A percentile compares a stretch with the other conserved stretches of the same genome.
phyloP scores from a whole-genome alignment of 2,329 filamentous ascomycete species.

The Alternaria gaisen region DNA sequence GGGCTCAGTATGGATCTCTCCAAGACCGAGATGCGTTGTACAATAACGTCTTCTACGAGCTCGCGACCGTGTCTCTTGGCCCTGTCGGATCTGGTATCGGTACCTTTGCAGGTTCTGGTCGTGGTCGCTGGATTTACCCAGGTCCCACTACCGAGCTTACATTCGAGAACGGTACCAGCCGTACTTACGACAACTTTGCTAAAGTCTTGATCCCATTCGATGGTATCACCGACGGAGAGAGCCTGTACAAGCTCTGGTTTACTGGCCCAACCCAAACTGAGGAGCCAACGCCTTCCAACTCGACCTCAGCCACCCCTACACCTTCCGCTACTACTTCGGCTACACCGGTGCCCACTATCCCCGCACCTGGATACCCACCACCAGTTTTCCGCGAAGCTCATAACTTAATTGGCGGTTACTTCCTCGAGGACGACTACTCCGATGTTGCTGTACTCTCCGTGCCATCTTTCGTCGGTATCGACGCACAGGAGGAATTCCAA shows the following conservation, averaged over 20 bases:
- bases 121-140: constrained; percentile 55
- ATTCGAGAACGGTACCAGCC: constrained; percentile 57
- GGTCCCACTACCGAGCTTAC: constrained; percentile 54
- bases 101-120: constrained; percentile 56
- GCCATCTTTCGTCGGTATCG: constrained; percentile 52
- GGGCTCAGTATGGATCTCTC: constrained; percentile 57
- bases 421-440: constrained; percentile 55
- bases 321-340: constrained; percentile 22
- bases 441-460: constrained; percentile 58
- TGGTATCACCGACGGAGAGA: constrained; percentile 54
- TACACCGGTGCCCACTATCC: constrained; percentile 31
- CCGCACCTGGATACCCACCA: constrained; percentile 56
- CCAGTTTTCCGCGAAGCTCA: constrained; percentile 53
- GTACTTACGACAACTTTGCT: constrained; percentile 55
- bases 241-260: constrained; percentile 52
- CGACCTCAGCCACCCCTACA: constrained; percentile 31
- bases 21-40: constrained; percentile 68
- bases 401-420: constrained; percentile 59
- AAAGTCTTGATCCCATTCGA: constrained; percentile 53
- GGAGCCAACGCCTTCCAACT: constrained; percentile 20
- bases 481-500: constrained; percentile 52
- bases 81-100: constrained; percentile 53
- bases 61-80: constrained; percentile 56
- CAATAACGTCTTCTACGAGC: constrained; percentile 59
- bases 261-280: constrained; percentile 33